Conservation (phyloP, 768 basidiomycete species). For the Agrocybe praecox region DNA sequence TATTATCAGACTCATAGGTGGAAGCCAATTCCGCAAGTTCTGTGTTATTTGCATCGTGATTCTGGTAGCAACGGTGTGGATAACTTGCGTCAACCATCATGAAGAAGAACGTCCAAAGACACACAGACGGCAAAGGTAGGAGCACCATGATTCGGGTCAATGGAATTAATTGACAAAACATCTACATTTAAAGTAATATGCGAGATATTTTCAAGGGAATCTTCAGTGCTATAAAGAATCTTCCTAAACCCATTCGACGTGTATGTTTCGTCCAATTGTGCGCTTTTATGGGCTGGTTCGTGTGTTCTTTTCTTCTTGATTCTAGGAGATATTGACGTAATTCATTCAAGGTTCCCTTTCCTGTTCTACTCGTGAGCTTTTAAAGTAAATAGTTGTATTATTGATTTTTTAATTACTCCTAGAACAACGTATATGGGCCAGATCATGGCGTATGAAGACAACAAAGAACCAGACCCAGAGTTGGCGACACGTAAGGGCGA, state of each 20-base stretch:
- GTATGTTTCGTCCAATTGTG: conserved; percentile 95
- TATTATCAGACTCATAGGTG: conserved; percentile 79
- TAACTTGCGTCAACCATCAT: conserved; percentile 85
- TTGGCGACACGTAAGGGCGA: conserved; percentile 85
- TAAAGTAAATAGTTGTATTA: not conserved
- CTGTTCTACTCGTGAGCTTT: conserved; percentile 82
- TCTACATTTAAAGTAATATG: conserved; percentile 40
- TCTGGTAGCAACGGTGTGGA: conserved; percentile 79
- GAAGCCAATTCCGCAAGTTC: conserved; percentile 95
- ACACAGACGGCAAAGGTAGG: conserved; percentile 41
- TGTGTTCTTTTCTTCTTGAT: conserved; percentile 4
- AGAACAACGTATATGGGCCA: conserved; percentile 95
- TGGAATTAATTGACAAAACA: not conserved
- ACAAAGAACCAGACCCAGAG: conserved; percentile 77
- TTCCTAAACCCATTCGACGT: conserved; percentile 83
- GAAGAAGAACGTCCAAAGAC: conserved; percentile 67
- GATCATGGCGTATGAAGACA: conserved; percentile 83
- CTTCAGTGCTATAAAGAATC: conserved; percentile 63
- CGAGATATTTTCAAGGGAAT: conserved; percentile 83
- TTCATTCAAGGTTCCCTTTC: conserved; percentile 80
- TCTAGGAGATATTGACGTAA: not conserved
- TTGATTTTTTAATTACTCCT: not conserved
- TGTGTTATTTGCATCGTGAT: conserved; percentile 84
- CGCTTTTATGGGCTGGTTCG: conserved; percentile 95
- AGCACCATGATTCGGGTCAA: conserved; percentile 5